Evolutionary conservation across 2,329 filamentous ascomycete genomes (phyloP), one percentile per base, ranked within the genome.

Genomic region (Penicillium sp.): DNA sequence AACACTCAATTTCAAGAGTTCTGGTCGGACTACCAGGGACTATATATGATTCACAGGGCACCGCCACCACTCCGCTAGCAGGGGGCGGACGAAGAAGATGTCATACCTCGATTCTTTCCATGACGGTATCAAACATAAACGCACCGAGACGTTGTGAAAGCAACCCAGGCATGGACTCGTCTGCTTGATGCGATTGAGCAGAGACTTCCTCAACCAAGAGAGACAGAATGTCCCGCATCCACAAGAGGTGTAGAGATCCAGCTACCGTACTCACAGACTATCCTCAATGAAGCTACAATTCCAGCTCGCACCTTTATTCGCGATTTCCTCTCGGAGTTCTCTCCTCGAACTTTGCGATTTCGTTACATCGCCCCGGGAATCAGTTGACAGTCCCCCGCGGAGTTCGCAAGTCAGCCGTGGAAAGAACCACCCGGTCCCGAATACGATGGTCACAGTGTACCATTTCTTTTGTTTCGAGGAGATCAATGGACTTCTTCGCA

Each of bases 341-440:
- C 60, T 30, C n/a, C 13, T 25, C 57, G 57, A 7, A 37, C 42
- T 4, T 22, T 62, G 4, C 48, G 45, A 1, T 70, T 68, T 51
- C 46, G 53, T 52, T 63, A 66, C 26, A 63, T 68, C 54, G 62
- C 64, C n/a, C 65, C 64, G 0, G 62, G 65, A 4, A 64, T 68
- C 46, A 55, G 55, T 30, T 35, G 65, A 22, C 62, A 65, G 22
- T 54, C 30, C 11, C 25, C 58, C 2, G 6, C 13, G 2, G 57
- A 68, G 49, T 63, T 66, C 38, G 33, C 28, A 52, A 28, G 59
- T 7, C 60, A 65, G 25, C 61, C 63, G 35, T 51, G 65, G 26
- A 57, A 42, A 13, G 45, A 63, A 11, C 45, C 13, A 51, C 13
- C 16, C 10, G 7, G 58, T 42, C 13, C 13, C 7, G 42, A 28